These are phyloP conservation scores for Saccharomycopsis babjevae DNA, from an alignment of 805 yeast genomes.

Conservation along the genomic window DNA sequence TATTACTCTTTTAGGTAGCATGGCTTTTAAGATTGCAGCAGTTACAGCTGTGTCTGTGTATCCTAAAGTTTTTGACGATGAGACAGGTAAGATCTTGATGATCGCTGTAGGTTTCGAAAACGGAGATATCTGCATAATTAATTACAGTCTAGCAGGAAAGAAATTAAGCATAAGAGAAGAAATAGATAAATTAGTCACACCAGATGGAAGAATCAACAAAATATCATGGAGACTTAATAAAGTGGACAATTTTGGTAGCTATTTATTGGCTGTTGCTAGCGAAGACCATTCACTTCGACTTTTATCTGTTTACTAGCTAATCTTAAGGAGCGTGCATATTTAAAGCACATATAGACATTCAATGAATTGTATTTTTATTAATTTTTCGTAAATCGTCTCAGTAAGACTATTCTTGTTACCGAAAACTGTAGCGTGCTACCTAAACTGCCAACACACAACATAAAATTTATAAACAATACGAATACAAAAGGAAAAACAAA, in stretches of 20 bases:
- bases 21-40: slow-evolving; percentile 40
- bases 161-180: slow-evolving; percentile 25
- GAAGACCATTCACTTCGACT: slow-evolving; percentile 43
- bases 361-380: too few species aligned
- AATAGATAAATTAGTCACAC: slow-evolving; percentile 35
- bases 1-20: neutral
- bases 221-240: slow-evolving; percentile 40
- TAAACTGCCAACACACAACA: too few species aligned
- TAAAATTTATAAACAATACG: too few species aligned
- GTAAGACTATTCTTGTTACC: too few species aligned
- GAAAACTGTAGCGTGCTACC: too few species aligned
- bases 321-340: neutral
- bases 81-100: slow-evolving; percentile 26
- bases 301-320: neutral
- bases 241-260: slow-evolving; percentile 19
- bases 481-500: too few species aligned
- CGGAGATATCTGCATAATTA: slow-evolving; percentile 45
- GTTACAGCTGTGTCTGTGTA: slow-evolving; percentile 60
- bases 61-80: slow-evolving; percentile 15
- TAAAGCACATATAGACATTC: too few species aligned
- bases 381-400: too few species aligned
- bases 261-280: slow-evolving; percentile 50
- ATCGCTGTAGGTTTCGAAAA: slow-evolving; percentile 63
- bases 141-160: slow-evolving; percentile 24
- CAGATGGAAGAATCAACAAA: slow-evolving; percentile 53